Evolutionary conservation across 1,284 basidiomycete genomes (phyloP).

Genomic region (Leccinum fuscescens): DNA sequence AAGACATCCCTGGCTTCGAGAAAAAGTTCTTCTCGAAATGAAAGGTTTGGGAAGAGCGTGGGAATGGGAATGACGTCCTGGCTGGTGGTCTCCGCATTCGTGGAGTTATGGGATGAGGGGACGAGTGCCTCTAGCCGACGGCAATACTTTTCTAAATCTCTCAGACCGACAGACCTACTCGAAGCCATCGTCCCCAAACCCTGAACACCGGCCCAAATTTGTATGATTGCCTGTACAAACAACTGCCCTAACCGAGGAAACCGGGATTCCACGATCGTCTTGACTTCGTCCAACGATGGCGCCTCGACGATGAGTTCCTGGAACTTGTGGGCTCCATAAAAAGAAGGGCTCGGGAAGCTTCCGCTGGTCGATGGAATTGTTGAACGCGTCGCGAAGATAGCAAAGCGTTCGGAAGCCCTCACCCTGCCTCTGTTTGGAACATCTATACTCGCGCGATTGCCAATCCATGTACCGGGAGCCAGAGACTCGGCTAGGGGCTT

Average conservation of each 20-base stretch:
- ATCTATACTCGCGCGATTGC: conserved; percentile 66
- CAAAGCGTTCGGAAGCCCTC: conserved; percentile 72
- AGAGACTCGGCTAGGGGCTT: conserved; percentile 83
- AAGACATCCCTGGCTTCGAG: conserved; percentile 92
- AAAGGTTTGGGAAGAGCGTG: conserved; percentile 66
- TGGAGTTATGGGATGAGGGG: conserved; percentile 45
- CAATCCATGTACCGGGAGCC: conserved; percentile 72
- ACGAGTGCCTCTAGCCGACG: conserved; percentile 67
- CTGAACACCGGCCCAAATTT: conserved; percentile 60
- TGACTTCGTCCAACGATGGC: conserved; percentile 67
- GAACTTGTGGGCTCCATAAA: conserved; percentile 84
- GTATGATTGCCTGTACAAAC: conserved; percentile 51
- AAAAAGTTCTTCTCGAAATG: conserved; percentile 86
- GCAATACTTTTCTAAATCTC: conserved; percentile 91
- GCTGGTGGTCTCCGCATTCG: conserved; percentile 41
- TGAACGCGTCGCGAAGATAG: conserved; percentile 81
- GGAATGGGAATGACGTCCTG: conserved; percentile 22
- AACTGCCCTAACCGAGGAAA: conserved; percentile 60
- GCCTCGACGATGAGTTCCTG: conserved; percentile 64
- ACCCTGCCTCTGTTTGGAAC: conserved; percentile 70
- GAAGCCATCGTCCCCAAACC: conserved; percentile 49
- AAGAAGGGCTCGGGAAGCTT: conserved; percentile 54
- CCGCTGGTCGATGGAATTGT: conserved; percentile 43
- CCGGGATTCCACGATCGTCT: conserved; percentile 62
- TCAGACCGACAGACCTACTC: conserved; percentile 68